Conservation (phyloP, 2,329 filamentous ascomycete species). For the Cladophialophora carrionii region DNA sequence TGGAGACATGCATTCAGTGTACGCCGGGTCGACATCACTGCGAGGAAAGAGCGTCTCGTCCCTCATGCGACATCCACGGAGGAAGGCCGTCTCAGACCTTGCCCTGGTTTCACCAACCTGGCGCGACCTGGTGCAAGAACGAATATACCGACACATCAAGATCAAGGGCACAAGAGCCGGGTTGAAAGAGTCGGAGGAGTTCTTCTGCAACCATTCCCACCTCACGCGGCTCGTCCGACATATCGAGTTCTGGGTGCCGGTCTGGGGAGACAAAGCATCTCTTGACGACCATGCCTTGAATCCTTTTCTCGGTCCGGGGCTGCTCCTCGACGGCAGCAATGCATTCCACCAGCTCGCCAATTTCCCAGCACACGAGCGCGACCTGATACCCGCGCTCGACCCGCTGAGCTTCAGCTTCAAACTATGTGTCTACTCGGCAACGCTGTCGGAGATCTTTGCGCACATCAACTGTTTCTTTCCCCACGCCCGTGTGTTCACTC, state of each 20-base stretch:
- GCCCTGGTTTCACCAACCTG: constrained; percentile 64
- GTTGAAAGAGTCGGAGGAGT: constrained; percentile 61
- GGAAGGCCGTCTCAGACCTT: constrained; percentile 68
- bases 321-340: constrained; percentile 11
- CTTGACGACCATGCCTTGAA: constrained; percentile 24
- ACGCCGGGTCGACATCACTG: constrained; percentile 56
- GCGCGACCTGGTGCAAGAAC: constrained; percentile 69
- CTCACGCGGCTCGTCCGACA: constrained; percentile 69
- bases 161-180: constrained; percentile 70
- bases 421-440: constrained; percentile 67
- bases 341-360: constrained; percentile 27
- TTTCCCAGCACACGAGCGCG: constrained; percentile 21
- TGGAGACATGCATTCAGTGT: constrained; percentile 67
- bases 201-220: constrained; percentile 63
- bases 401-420: constrained; percentile 61
- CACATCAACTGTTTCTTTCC: constrained; percentile 65
- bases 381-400: constrained; percentile 50
- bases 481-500: constrained; percentile 66
- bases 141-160: constrained; percentile 75
- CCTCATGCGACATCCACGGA: constrained; percentile 67
- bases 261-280: constrained; percentile 61
- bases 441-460: constrained; percentile 69
- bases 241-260: constrained; percentile 76
- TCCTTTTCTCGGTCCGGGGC: constrained; percentile 23
- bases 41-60: constrained; percentile 63